These are phyloP conservation scores for Cladophialophora immunda DNA, from an alignment of 2,329 filamentous ascomycete genomes.

Conservation along the genomic window DNA sequence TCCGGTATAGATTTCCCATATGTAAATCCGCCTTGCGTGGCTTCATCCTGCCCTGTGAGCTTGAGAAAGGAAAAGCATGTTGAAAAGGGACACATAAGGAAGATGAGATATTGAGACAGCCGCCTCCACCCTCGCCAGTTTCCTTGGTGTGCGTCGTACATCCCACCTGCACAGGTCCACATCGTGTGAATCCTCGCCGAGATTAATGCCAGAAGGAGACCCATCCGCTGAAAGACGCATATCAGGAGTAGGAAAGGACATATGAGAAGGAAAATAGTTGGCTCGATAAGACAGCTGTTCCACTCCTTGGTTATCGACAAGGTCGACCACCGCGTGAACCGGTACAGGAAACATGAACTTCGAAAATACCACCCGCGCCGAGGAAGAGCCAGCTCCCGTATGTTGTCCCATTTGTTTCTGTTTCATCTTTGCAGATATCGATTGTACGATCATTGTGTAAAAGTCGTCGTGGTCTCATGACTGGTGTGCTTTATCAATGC, in stretches of 20 bases:
- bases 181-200: background rate
- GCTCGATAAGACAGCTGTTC: background rate
- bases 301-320: background rate
- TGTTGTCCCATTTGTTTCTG: background rate
- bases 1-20: too few species aligned
- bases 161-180: background rate
- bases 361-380: background rate
- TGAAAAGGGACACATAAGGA: background rate
- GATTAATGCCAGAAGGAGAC: background rate
- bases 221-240: background rate
- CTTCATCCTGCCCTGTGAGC: background rate
- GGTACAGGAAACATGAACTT: background rate
- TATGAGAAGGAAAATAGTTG: background rate
- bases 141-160: background rate
- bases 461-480: slow-evolving; percentile 3
- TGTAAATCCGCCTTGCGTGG: background rate
- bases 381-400: background rate
- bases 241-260: slow-evolving; percentile 1
- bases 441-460: background rate
- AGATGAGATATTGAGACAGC: background rate
- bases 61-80: background rate
- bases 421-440: background rate
- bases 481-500: background rate
- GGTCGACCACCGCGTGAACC: background rate
- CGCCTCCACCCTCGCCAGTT: background rate